Evolutionary conservation across 352 stramenopile species (phyloP), one percentile per base, ranked within the genome.

Genomic region (Phytophthora cactorum): DNA sequence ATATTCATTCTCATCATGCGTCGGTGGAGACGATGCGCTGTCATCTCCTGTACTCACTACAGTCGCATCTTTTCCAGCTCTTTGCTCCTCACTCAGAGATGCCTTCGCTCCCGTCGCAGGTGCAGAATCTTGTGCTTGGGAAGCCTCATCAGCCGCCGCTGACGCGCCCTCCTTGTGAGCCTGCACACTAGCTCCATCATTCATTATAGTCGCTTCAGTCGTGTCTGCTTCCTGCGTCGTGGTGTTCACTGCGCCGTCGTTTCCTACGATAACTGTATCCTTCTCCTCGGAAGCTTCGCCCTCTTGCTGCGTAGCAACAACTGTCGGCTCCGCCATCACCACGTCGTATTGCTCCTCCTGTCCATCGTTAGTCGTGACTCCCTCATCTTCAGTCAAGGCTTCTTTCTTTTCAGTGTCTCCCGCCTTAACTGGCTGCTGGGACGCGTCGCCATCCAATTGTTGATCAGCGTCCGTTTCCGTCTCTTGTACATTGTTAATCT

Each of bases 1-100:
- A 17, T 74, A 75, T 38, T 74, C 72, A 29, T 51, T 61, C 56
- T 70, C 65, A 51, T 74, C 54, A 17, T 68, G 59, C 39, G 52
- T 36, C 12, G 58, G 51, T 45, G 58, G 32, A 25, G 28, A 27
- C 27, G 44, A 43, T 3, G 28, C 47, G 29, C 14, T 22, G 14
- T 53, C 41, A n/a, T 9, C 60, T 32, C n/a, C 25, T 34, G 28
- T 29, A 6, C 31, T 28, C 43, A 59, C 47, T 17, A 34, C 9
- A 14, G 34, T 15, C 22, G 10, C 14, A 5, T 32, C 31, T 38
- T 66, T 55, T 22, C n/a, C 52, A 38, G 41, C 32, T 31, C 38
- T 12, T 39, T 70, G 28, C 8, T 44, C 59, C 7, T 55, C 46
- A 49, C 8, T 44, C 36, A 43, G 17, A 59, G 15, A 29, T 41